A percentile compares a stretch with the other conserved stretches of the same genome.
Conservation (phyloP, 1,284 basidiomycete genomes). For the Cutaneotrichosporon sp. region DNA sequence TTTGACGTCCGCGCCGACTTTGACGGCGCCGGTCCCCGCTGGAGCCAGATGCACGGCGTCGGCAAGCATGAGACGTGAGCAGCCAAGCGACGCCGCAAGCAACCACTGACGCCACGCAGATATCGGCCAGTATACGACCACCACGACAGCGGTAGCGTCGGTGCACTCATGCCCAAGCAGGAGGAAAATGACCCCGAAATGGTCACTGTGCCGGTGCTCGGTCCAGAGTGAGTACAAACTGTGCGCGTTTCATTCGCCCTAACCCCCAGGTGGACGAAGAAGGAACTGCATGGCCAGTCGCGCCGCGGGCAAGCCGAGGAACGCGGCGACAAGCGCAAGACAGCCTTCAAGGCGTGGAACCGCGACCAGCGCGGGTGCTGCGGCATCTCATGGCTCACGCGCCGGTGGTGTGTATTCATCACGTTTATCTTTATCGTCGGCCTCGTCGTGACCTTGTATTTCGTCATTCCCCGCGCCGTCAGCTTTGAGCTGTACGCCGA, state of each 20-base stretch:
- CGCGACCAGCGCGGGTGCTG: slow-evolving; percentile 67
- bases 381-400: slow-evolving; percentile 65
- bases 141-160: slow-evolving; percentile 8
- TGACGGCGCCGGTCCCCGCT: slow-evolving; percentile 76
- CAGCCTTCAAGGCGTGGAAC: slow-evolving; percentile 63
- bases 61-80: slow-evolving; percentile 48
- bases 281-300: slow-evolving; percentile 68
- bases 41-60: slow-evolving; percentile 54
- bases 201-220: slow-evolving; percentile 72
- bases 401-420: slow-evolving; percentile 61
- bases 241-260: too few species aligned
- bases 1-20: slow-evolving; percentile 89
- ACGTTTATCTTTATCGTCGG: slow-evolving; percentile 59
- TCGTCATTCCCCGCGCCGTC: slow-evolving; percentile 75
- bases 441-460: slow-evolving; percentile 62
- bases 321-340: slow-evolving; percentile 55
- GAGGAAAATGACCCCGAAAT: slow-evolving; percentile 15
- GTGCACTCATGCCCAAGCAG: slow-evolving; percentile 38
- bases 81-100: background rate
- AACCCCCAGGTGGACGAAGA: slow-evolving; percentile 59
- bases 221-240: slow-evolving; percentile 56
- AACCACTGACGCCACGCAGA: slow-evolving; percentile 14
- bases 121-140: slow-evolving; percentile 34
- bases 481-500: slow-evolving; percentile 58
- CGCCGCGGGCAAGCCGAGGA: slow-evolving; percentile 60